Conservation (phyloP, 768 basidiomycete species). For the Trametes elegans region DNA sequence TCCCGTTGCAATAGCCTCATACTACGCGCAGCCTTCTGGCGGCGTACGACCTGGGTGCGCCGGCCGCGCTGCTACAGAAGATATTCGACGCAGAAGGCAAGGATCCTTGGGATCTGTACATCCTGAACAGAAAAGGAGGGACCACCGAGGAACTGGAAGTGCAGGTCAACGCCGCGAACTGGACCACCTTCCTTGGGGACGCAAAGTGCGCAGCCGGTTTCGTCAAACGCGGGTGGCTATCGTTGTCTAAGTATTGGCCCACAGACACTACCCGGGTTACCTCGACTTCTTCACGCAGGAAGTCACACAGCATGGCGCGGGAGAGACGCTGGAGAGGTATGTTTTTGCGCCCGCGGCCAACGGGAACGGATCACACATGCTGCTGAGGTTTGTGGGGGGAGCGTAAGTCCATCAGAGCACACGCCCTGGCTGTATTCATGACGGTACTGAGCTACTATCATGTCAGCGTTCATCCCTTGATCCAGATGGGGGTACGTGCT, state of each 20-base stretch:
- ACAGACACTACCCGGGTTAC: conserved; percentile 31
- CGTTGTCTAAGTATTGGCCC: background rate
- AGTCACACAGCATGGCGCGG: conserved; percentile 37
- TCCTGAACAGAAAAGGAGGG: conserved; percentile 34
- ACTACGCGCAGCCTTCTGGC: conserved; percentile 43
- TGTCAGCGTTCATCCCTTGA: conserved; percentile 51
- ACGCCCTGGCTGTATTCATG: background rate
- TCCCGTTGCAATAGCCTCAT: background rate
- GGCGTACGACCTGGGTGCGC: conserved; percentile 55
- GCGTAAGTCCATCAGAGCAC: conserved; percentile 28
- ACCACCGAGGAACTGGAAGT: conserved; percentile 26
- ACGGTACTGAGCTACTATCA: background rate
- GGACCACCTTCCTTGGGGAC: conserved; percentile 49
- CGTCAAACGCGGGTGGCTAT: background rate
- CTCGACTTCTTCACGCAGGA: conserved; percentile 37
- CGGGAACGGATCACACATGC: conserved; percentile 32
- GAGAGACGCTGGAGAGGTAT: conserved; percentile 45
- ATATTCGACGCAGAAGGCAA: conserved; percentile 45
- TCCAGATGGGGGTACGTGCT: conserved; percentile 53
- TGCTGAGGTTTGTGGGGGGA: conserved; percentile 35
- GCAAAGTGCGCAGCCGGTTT: conserved; percentile 38
- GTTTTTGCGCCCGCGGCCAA: conserved; percentile 41
- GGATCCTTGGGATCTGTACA: conserved; percentile 39
- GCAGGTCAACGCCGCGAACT: conserved; percentile 42
- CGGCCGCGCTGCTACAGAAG: conserved; percentile 43